Percentiles rank a stretch among this genome's conserved stretches.
These are phyloP conservation scores for Tulasnella calospora DNA, from an alignment of 768 basidiomycete genomes.

Conservation along the genomic window DNA sequence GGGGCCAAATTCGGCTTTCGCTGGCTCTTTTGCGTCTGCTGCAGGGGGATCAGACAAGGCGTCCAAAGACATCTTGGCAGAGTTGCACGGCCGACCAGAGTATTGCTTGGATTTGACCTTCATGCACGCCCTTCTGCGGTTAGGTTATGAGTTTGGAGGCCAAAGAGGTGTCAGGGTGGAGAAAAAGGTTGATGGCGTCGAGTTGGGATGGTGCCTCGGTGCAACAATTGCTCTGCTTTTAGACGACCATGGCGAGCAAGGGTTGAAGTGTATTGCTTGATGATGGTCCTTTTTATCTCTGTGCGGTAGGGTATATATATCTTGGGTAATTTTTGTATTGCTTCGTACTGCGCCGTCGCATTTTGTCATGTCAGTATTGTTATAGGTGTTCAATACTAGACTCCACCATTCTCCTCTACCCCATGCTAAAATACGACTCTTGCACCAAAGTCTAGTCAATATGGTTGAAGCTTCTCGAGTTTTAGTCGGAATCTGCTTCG, in stretches of 20 bases:
- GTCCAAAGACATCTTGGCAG: slow-evolving; percentile 50
- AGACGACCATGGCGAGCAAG: slow-evolving; percentile 26
- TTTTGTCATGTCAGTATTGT: neutral
- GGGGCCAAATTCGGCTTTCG: slow-evolving; percentile 23
- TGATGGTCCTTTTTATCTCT: neutral
- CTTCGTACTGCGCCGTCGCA: neutral
- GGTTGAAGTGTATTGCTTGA: slow-evolving; percentile 20
- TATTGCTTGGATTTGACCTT: slow-evolving; percentile 96
- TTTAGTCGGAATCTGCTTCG: too few species aligned
- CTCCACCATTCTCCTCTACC: too few species aligned
- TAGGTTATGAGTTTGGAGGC: slow-evolving; percentile 85
- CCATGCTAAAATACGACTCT: too few species aligned
- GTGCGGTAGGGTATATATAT: neutral
- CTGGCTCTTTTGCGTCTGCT: slow-evolving; percentile 1
- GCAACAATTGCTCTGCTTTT: slow-evolving; percentile 33
- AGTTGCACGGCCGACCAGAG: slow-evolving; percentile 79
- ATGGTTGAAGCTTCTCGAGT: too few species aligned
- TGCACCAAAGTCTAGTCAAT: too few species aligned
- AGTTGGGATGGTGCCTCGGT: slow-evolving; percentile 45
- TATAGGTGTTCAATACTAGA: neutral
- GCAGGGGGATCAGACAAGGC: slow-evolving; percentile 27
- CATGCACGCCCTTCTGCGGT: slow-evolving; percentile 78
- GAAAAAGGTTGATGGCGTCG: slow-evolving; percentile 66
- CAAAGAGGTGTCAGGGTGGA: slow-evolving; percentile 66
- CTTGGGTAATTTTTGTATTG: neutral